A percentile compares a stretch with the other conserved stretches of the same genome.
These are phyloP conservation scores for Phytophthora boehmeriae DNA, from an alignment of 352 stramenopile genomes.

Conservation along the genomic window DNA sequence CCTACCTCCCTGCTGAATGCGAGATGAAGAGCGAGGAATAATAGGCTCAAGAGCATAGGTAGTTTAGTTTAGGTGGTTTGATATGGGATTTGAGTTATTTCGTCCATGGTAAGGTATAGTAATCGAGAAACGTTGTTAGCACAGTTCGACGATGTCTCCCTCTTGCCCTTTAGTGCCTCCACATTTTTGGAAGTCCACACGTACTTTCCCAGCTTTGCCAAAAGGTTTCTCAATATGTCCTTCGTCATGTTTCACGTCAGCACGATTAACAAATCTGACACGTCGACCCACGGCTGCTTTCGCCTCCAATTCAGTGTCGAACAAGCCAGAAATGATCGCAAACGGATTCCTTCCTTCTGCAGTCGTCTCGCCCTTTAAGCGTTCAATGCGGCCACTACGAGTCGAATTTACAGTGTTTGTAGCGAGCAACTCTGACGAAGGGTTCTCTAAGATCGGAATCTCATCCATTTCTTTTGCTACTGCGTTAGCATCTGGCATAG, in stretches of 20 bases:
- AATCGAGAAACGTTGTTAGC: constrained; percentile 14
- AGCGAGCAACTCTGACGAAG: neutral
- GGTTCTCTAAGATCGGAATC: constrained; percentile 1
- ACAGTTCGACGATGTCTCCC: constrained; percentile 44
- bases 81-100: constrained; percentile 19
- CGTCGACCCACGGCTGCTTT: constrained; percentile 25
- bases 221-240: constrained; percentile 75
- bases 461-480: constrained; percentile 1
- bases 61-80: constrained; percentile 23
- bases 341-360: constrained; percentile 66
- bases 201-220: constrained; percentile 79
- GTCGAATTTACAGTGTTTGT: neutral
- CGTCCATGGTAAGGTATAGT: constrained; percentile 9
- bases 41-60: constrained; percentile 14
- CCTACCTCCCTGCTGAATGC: constrained; percentile 80
- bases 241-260: constrained; percentile 19
- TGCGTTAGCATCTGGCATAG: neutral
- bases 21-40: constrained; percentile 74
- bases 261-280: constrained; percentile 24
- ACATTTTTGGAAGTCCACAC: constrained; percentile 47
- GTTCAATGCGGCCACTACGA: constrained; percentile 49
- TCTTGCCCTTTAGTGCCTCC: constrained; percentile 57
- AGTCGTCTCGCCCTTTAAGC: constrained; percentile 74
- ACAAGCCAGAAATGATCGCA: constrained; percentile 63
- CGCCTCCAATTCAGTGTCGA: constrained; percentile 53